Evolutionary conservation across 805 yeast species (phyloP).

Genomic region (Naumovozyma dairenensis): DNA sequence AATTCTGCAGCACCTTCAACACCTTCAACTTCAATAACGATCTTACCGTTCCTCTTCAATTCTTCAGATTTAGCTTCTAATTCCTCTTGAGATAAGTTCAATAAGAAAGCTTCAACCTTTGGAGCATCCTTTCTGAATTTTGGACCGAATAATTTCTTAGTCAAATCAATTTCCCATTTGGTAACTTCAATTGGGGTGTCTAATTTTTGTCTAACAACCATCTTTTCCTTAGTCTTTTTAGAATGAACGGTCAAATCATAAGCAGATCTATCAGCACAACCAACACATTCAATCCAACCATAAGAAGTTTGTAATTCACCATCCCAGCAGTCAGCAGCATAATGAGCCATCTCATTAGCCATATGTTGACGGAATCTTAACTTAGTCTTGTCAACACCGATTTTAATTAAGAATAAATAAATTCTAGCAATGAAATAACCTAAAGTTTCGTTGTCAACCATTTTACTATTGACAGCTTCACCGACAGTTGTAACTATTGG

Average conservation of each 20-base stretch:
- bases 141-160: conserved; percentile 96
- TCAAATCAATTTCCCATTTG: conserved; percentile 72
- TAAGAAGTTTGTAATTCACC: conserved; percentile 92
- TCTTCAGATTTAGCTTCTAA: conserved; percentile 67
- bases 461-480: conserved; percentile 77
- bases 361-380: conserved; percentile 97
- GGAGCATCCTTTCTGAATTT: conserved; percentile 96
- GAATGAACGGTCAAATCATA: conserved; percentile 94
- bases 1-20: conserved; percentile 57
- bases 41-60: conserved; percentile 49
- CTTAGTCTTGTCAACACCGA: conserved; percentile 79
- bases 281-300: conserved; percentile 99
- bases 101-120: conserved; percentile 72
- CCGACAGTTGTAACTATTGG: conserved; percentile 62
- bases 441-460: conserved; percentile 93
- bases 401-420: conserved; percentile 68
- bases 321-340: conserved; percentile 99
- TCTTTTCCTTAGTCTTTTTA: conserved; percentile 87
- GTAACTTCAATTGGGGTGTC: conserved; percentile 78
- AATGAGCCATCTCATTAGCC: conserved; percentile 99
- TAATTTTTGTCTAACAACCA: conserved; percentile 86
- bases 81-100: conserved; percentile 71
- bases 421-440: conserved; percentile 96
- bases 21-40: conserved; percentile 59
- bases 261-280: conserved; percentile 99